Conservation (phyloP, 2,329 filamentous ascomycete genomes). For the Trichoderma aggressivum region DNA sequence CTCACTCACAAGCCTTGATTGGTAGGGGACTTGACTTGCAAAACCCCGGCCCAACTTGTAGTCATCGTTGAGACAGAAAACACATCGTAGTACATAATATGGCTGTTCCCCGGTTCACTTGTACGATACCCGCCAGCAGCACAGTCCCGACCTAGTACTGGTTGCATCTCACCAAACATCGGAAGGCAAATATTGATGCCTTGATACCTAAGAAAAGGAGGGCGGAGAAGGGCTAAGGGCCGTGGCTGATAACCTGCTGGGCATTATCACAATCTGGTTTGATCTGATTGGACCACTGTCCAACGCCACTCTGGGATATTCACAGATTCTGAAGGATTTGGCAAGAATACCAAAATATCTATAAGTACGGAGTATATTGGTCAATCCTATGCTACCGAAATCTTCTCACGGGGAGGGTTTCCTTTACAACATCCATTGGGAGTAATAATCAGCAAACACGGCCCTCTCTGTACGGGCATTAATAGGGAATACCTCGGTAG, state of each 20-base stretch:
- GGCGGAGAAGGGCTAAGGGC: neutral
- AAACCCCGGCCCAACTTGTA: neutral
- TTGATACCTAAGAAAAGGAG: neutral
- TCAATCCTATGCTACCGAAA: neutral
- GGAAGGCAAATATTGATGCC: neutral
- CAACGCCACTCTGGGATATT: neutral
- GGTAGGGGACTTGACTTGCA: neutral
- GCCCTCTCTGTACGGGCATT: neutral
- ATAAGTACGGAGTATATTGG: too few relatives aligned
- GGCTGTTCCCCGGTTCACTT: neutral
- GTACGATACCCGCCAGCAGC: neutral
- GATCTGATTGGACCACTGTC: neutral
- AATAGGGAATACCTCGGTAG: neutral
- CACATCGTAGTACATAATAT: neutral
- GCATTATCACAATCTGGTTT: neutral
- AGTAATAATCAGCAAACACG: neutral
- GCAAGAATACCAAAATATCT: neutral
- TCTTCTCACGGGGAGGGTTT: neutral
- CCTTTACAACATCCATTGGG: neutral
- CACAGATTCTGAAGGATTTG: neutral
- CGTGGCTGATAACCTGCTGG: neutral
- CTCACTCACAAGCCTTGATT: neutral
- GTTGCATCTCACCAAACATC: neutral
- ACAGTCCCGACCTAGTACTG: neutral
- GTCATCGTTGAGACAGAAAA: neutral